A percentile compares a stretch with the other conserved stretches of the same genome.
These are phyloP conservation scores for Vanderwaltozyma yarrowii DNA, from an alignment of 805 yeast genomes.

Conservation along the genomic window DNA sequence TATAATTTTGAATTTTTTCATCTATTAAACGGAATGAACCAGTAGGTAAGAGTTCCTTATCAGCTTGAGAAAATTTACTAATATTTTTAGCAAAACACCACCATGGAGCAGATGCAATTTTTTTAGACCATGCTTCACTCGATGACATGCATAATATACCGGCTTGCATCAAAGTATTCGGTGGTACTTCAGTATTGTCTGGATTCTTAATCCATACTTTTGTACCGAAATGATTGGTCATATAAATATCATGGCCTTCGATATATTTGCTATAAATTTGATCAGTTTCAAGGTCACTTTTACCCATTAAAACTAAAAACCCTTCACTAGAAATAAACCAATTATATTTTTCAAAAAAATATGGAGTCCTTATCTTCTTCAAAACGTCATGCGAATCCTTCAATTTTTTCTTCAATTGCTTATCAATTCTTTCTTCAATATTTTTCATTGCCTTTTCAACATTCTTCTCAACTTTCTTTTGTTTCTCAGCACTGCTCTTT, in stretches of 20 bases:
- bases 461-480: slow-evolving; percentile 67
- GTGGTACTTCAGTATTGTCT: slow-evolving; percentile 65
- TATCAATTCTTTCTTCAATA: slow-evolving; percentile 67
- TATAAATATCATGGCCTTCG: slow-evolving; percentile 59
- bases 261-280: slow-evolving; percentile 71
- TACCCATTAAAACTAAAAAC: slow-evolving; percentile 76
- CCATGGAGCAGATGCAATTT: slow-evolving; percentile 77
- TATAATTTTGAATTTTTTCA: slow-evolving; percentile 40
- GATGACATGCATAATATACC: slow-evolving; percentile 75
- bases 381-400: slow-evolving; percentile 45
- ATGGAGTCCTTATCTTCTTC: slow-evolving; percentile 57
- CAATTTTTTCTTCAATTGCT: slow-evolving; percentile 56
- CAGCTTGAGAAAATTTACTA: slow-evolving; percentile 56
- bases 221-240: slow-evolving; percentile 65
- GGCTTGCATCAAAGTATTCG: slow-evolving; percentile 81
- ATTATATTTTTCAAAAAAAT: slow-evolving; percentile 87
- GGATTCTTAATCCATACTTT: slow-evolving; percentile 79
- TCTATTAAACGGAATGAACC: slow-evolving; percentile 51
- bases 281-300: slow-evolving; percentile 71
- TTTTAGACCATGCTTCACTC: slow-evolving; percentile 84
- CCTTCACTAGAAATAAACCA: slow-evolving; percentile 95
- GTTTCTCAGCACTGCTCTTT: slow-evolving; percentile 67
- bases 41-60: slow-evolving; percentile 40
- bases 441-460: slow-evolving; percentile 70
- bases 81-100: slow-evolving; percentile 62